Percentiles rank a stretch among this genome's conserved stretches.
These are phyloP conservation scores for Arxiozyma bovina DNA, from an alignment of 1,139 yeast genomes.

Conservation along the genomic window DNA sequence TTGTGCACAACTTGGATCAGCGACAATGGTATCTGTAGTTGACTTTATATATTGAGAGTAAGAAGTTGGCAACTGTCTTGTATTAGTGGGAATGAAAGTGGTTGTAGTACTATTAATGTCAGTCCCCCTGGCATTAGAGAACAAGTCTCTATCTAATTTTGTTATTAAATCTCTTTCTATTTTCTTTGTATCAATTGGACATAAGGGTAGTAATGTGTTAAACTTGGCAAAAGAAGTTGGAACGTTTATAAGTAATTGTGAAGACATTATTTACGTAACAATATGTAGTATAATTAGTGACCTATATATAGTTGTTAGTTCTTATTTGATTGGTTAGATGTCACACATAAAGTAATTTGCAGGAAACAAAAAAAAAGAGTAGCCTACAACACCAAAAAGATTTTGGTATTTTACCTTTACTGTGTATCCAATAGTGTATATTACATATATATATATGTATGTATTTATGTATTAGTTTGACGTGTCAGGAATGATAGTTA, in stretches of 20 bases:
- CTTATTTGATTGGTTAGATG: background rate
- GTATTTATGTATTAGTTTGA: background rate
- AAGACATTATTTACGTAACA: background rate
- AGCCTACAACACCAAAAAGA: too few species aligned
- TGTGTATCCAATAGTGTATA: background rate
- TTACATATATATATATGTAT: too few species aligned
- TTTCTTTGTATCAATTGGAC: background rate
- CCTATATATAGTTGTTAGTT: background rate
- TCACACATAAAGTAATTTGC: too few species aligned
- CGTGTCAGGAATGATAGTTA: background rate
- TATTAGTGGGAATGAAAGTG: background rate
- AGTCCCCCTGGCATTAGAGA: background rate
- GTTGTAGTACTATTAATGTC: background rate
- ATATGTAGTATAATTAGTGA: background rate
- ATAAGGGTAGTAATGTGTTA: conserved; percentile 4
- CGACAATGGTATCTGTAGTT: background rate
- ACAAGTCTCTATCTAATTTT: conserved; percentile 3
- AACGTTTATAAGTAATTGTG: background rate
- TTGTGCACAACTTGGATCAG: background rate
- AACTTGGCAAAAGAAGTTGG: background rate
- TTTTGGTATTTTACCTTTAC: too few species aligned
- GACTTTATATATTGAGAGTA: background rate
- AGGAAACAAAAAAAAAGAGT: background rate
- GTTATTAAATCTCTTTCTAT: conserved; percentile 2
- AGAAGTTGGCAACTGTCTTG: background rate